A percentile compares a stretch with the other conserved stretches of the same genome.
These are phyloP conservation scores for Saprolegnia diclina DNA, from an alignment of 352 stramenopile genomes.

Conservation along the genomic window DNA sequence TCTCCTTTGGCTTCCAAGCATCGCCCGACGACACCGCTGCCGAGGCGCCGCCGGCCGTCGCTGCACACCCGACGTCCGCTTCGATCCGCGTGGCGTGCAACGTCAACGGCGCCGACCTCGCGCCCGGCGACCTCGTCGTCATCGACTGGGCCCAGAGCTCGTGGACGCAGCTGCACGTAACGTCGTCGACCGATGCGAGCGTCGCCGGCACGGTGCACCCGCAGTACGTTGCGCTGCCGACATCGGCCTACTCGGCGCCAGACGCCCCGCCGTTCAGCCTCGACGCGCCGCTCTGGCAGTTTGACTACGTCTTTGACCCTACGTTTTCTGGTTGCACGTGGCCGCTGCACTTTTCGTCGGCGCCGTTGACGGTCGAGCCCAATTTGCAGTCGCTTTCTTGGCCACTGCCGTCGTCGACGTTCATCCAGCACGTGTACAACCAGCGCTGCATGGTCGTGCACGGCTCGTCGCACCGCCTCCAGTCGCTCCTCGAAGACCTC, in stretches of 20 bases:
- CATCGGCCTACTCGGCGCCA: neutral
- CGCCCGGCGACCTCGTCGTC: constrained; percentile 1
- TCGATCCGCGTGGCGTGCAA: neutral
- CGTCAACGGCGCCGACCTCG: neutral
- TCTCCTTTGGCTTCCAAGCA: constrained; percentile 16
- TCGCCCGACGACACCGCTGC: neutral
- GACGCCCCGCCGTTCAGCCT: neutral
- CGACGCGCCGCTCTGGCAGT: neutral
- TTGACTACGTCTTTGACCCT: constrained; percentile 16
- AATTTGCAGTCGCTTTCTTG: constrained; percentile 15
- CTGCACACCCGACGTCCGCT: neutral
- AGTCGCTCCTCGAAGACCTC: constrained; percentile 6
- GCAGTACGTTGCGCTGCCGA: constrained; percentile 10
- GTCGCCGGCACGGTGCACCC: constrained; percentile 2
- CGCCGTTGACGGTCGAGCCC: constrained; percentile 2
- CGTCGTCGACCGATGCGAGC: neutral
- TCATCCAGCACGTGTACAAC: constrained; percentile 9
- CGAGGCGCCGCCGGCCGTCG: neutral
- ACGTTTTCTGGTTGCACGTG: constrained; percentile 2
- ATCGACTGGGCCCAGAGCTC: constrained; percentile 19
- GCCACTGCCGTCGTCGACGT: constrained; percentile 4
- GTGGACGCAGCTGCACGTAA: constrained; percentile 1
- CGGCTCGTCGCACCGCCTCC: constrained; percentile 5
- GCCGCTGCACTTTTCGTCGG: constrained; percentile 15
- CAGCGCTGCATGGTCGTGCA: constrained; percentile 6